Conservation (phyloP, 1,284 basidiomycete species). For the Moniliophthora roreri region DNA sequence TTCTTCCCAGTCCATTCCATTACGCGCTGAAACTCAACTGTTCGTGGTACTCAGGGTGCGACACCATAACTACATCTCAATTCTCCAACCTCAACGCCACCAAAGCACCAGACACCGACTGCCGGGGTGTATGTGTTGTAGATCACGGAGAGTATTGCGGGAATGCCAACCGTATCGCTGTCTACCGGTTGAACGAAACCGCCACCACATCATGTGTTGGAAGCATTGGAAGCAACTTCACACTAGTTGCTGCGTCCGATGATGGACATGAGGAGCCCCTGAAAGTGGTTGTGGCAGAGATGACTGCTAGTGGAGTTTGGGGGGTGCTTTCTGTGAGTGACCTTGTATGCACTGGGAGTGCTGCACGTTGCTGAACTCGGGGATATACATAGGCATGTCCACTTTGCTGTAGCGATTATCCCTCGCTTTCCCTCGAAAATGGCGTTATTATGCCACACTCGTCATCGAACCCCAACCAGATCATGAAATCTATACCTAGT, state of each 20-base stretch:
- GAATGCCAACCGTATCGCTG: conserved; percentile 33
- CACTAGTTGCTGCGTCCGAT: conserved; percentile 31
- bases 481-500: conserved; percentile 33
- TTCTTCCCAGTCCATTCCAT: neutral
- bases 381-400: conserved; percentile 28
- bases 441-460: conserved; percentile 38
- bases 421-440: conserved; percentile 32
- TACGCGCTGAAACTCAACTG: neutral
- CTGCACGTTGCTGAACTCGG: neutral
- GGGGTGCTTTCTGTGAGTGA: conserved; percentile 36
- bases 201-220: conserved; percentile 24
- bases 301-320: conserved; percentile 37
- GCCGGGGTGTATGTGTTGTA: conserved; percentile 34
- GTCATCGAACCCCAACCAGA: conserved; percentile 31
- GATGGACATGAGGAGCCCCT: conserved; percentile 28
- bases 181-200: conserved; percentile 32
- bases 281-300: conserved; percentile 34
- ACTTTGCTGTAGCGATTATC: conserved; percentile 40
- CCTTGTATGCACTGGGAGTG: neutral
- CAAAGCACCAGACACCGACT: conserved; percentile 36
- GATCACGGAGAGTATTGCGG: conserved; percentile 37
- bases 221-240: conserved; percentile 31
- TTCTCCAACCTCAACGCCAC: conserved; percentile 28
- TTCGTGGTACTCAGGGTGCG: conserved; percentile 32
- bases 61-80: conserved; percentile 18